Evolutionary conservation across 164 flowering plant genomes (phyloP).

Genomic region (Nymphaea colorata): DNA sequence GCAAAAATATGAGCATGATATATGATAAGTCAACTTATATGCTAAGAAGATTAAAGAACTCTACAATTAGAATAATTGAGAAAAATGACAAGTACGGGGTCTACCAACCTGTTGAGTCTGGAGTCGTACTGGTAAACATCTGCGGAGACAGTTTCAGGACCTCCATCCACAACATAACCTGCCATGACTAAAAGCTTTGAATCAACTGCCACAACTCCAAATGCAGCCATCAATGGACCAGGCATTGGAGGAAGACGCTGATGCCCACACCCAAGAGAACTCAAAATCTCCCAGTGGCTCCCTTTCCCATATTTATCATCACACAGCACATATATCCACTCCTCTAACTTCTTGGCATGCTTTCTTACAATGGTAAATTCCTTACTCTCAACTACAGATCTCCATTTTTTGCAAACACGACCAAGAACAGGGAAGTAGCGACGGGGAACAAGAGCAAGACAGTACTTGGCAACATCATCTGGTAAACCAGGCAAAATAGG

Average conservation of each 20-base stretch:
- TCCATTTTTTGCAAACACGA: conserved; percentile 72
- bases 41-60: no score
- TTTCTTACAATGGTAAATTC: conserved; percentile 66
- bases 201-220: conserved; percentile 58
- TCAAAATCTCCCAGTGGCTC: conserved; percentile 85
- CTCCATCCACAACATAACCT: conserved; percentile 44
- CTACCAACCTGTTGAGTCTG: conserved; percentile 69
- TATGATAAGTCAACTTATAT: not conserved
- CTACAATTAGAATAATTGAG: not conserved
- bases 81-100: not conserved
- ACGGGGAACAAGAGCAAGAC: conserved; percentile 93
- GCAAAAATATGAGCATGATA: not conserved
- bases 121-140: conserved; percentile 85
- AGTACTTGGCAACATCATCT: conserved; percentile 82
- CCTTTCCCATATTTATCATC: conserved; percentile 45
- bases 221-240: conserved; percentile 55
- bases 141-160: conserved; percentile 36
- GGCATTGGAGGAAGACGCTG: conserved; percentile 67
- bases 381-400: conserved; percentile 64
- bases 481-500: conserved; percentile 83
- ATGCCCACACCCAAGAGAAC: conserved; percentile 35
- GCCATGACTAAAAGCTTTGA: conserved; percentile 85
- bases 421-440: conserved; percentile 67
- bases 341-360: conserved; percentile 65
- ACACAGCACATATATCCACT: conserved; percentile 78